phyloP scores from a whole-genome alignment of 1,284 basidiomycete genomes.

The Moniliophthora roreri region DNA sequence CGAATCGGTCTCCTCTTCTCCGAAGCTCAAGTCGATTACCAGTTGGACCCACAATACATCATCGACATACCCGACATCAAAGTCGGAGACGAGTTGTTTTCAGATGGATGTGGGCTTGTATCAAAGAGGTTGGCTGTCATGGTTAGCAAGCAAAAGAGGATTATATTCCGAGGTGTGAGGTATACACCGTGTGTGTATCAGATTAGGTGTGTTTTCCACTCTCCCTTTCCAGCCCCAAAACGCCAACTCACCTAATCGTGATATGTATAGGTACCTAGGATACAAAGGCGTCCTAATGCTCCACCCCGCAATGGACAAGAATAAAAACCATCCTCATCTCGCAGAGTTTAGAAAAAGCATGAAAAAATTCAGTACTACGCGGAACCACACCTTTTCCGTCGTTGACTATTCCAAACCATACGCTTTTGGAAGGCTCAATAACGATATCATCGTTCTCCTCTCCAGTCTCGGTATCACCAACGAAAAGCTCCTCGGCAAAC shows the following conservation, averaged over 20 bases:
- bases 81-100: conserved; percentile 56
- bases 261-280: conserved; percentile 47
- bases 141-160: conserved; percentile 50
- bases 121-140: conserved; percentile 48
- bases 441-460: conserved; percentile 64
- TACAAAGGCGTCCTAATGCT: conserved; percentile 70
- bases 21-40: conserved; percentile 57
- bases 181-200: conserved; percentile 65
- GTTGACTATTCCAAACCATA: conserved; percentile 63
- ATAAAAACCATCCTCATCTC: conserved; percentile 41
- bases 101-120: conserved; percentile 68
- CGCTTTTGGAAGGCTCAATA: conserved; percentile 62
- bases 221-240: background rate
- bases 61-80: conserved; percentile 61
- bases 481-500: conserved; percentile 52
- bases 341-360: conserved; percentile 64
- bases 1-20: conserved; percentile 67
- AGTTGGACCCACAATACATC: conserved; percentile 45
- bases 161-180: conserved; percentile 50
- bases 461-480: conserved; percentile 59
- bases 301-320: conserved; percentile 51
- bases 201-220: conserved; percentile 43
- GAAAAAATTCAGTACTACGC: conserved; percentile 60
- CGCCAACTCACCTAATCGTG: conserved; percentile 2
- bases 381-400: conserved; percentile 60